Evolutionary conservation across 176 grass and related monocot genomes (phyloP), one percentile per base, ranked within the genome.

Genomic region (Eleusine coracana): DNA sequence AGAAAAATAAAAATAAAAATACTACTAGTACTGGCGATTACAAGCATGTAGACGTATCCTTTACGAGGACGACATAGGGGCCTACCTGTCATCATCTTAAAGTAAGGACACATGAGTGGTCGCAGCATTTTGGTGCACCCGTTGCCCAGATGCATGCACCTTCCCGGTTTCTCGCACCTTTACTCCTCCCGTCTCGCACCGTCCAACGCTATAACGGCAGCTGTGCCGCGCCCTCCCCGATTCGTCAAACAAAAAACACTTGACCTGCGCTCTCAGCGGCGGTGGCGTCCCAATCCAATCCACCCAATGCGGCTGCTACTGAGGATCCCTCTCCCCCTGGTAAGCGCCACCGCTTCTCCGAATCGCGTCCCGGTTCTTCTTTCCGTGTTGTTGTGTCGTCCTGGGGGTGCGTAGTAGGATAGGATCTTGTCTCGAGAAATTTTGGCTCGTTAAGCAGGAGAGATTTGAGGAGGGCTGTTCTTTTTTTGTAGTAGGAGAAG

Each of bases 141-240:
- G 77, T 44, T 67, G 10, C 44, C 37, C 50, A 88, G 88, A 79
- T 94, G 84, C 92, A 88, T 94, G 88, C 85, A 84, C 64, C 85
- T 90, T 55, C n/a, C 58, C n/a, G n/a, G 58, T n/a, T 11, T 25
- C 58, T 36, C 80, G 7, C 9, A 27, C 16, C 58, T 78, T 40
- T 74, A 10, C 44, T 17, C 56, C 25, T 63, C 16, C 28, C n/a
- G 1, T 46, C 40, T 42, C 31, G 2, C 31, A 34, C 31, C 31
- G 31, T 42, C 44, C 44, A 8, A 46, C 44, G 44, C 44, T 46
- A n/a, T 62, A 59, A 67, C 38, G 16, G 38, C 50, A 4, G 59
- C 60, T 20, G 14, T 14, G 60, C n/a, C 11, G 27, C 41, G 5
- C 25, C 52, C 54, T 10, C 52, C 37, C 11, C 39, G 70, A 73